Base-by-base conservation (phyloP, 371 early-diverging fungal species). In the Dichotomocladium elegans region DNA sequence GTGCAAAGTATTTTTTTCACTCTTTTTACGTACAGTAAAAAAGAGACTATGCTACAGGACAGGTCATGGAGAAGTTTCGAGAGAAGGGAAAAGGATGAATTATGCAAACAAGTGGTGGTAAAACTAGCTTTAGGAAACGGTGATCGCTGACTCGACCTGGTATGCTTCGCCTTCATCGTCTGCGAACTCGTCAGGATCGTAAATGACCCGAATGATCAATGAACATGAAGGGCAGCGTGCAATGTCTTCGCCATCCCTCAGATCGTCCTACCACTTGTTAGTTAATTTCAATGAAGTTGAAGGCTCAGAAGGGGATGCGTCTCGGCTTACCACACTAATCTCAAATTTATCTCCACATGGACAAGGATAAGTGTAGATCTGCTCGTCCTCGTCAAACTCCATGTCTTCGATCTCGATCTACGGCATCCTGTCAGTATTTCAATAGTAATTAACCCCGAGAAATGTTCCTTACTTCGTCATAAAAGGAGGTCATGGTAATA, bases 311-410 rank as follows among this genome's bases (percentile, higher is more conserved):
- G 11, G 17, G 9, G 10, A 21, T 37, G 37, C 37, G 21, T 17
- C 17, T 3, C 15, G 12, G 25, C 49, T 30, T 73, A 87, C 89
- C 57, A 81, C 55, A 14, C 89, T 84, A 57, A 99, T 98, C 59
- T 90, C 85, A 69, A 99, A 99, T 33, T 85, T 82, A 81, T 99
- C 99, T n/a, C 99, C 99, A 74, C 99, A 99, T n/a, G 99, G 99
- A 68, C 99, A 99, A 34, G 99, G 99, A 74, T 96, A 99, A 41
- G 83, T 85, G 74, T 93, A 99, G 21, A 84, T 64, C 56, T 87
- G 73, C 31, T 77, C 81, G 42, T 91, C 93, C 58, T 88, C 90
- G 59, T 95, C 89, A 63, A 89, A 99, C 56, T 93, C 94, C 87
- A 99, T 92, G 66, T 99, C 98, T 70, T 98, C 92, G 35, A 97